These are phyloP conservation scores for Hsuehochloa calcarea DNA, from an alignment of 176 grass and related monocot genomes.

Conservation along the genomic window DNA sequence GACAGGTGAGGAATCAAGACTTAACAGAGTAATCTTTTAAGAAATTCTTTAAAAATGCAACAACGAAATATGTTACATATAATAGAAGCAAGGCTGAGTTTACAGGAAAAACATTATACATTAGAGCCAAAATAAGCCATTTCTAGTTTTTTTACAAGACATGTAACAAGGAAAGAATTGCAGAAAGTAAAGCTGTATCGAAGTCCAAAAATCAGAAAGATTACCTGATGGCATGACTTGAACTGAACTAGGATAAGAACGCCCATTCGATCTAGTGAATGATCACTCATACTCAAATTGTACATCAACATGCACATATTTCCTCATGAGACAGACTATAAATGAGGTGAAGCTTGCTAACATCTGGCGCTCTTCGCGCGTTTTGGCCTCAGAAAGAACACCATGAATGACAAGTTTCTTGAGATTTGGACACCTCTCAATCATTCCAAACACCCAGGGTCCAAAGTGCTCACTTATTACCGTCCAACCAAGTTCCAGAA, in stretches of 20 bases:
- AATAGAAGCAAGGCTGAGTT: conserved; percentile 33
- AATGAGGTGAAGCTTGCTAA: conserved; percentile 82
- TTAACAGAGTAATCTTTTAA: not conserved
- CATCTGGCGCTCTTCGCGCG: conserved; percentile 75
- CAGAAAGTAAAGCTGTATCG: not conserved
- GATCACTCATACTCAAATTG: conserved; percentile 90
- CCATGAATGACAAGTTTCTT: conserved; percentile 96
- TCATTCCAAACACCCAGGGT: conserved; percentile 97
- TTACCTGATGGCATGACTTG: conserved; percentile 35
- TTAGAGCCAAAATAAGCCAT: conserved; percentile 13
- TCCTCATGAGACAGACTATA: conserved; percentile 78
- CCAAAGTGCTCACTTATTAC: conserved; percentile 95
- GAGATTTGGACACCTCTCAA: conserved; percentile 91
- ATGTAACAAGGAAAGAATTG: not conserved
- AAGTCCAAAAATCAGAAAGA: not conserved
- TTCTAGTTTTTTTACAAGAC: not conserved
- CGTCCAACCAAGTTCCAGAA: conserved; percentile 93
- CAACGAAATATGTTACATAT: not conserved
- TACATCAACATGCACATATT: conserved; percentile 84
- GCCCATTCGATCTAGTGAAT: conserved; percentile 1
- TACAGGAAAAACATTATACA: conserved; percentile 10
- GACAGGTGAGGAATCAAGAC: not conserved
- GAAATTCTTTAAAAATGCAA: not conserved
- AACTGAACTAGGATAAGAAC: conserved; percentile 20
- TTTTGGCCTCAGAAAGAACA: conserved; percentile 92